Evolutionary conservation across 345 rosid genomes (phyloP).

Genomic region (Rhodamnia argentea): DNA sequence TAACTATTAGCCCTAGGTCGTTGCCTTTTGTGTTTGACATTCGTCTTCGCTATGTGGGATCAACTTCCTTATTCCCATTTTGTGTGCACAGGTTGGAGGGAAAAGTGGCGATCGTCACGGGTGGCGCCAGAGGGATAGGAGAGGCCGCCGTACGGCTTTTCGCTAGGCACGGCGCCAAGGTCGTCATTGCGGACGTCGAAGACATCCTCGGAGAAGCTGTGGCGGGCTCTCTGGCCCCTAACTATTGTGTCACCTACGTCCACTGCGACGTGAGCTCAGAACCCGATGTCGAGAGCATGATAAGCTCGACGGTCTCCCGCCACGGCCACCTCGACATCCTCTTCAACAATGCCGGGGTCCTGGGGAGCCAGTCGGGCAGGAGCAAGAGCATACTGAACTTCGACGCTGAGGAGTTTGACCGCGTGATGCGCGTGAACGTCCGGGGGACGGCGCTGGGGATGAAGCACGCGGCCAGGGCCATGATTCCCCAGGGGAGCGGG

Average conservation of each 20-base stretch:
- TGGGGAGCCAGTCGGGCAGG: slow-evolving; percentile 6
- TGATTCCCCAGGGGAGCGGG: slow-evolving; percentile 5
- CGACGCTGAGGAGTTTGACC: slow-evolving; percentile 5
- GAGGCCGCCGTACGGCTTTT: slow-evolving; percentile 24
- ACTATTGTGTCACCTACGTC: background rate
- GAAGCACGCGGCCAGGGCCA: slow-evolving; percentile 8
- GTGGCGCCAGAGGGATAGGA: slow-evolving; percentile 35
- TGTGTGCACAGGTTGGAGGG: slow-evolving; percentile 23
- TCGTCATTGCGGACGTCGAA: slow-evolving; percentile 2
- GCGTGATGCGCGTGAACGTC: slow-evolving; percentile 2
- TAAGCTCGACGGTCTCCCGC: background rate
- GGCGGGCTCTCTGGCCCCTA: background rate
- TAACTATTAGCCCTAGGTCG: background rate
- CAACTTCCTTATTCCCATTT: background rate
- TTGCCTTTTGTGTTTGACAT: background rate
- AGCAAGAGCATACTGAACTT: slow-evolving; percentile 7
- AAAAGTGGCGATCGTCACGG: slow-evolving; percentile 29
- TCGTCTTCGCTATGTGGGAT: background rate
- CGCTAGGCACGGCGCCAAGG: slow-evolving; percentile 25
- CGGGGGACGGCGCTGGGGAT: slow-evolving; percentile 2
- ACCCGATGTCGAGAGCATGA: slow-evolving; percentile 1
- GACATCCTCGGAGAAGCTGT: background rate
- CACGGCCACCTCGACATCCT: slow-evolving; percentile 9
- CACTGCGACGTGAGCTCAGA: slow-evolving; percentile 11
- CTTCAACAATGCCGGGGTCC: slow-evolving; percentile 11